Percentiles rank a stretch among this genome's conserved stretches.
phyloP scores from a whole-genome alignment of 2,329 filamentous ascomycete species.

The Neonectria sp. region DNA sequence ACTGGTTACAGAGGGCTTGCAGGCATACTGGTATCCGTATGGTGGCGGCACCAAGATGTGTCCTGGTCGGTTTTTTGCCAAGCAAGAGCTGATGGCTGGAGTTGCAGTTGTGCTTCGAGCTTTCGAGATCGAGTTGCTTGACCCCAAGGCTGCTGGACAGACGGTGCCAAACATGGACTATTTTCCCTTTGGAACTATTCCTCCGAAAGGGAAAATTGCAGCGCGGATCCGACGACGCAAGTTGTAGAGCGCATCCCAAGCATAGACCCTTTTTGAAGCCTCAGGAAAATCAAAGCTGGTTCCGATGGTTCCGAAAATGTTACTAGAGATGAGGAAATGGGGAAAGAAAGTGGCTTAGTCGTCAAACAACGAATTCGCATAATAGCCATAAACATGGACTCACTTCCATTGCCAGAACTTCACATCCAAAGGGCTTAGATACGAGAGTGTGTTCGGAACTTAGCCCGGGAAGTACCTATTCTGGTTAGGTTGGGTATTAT shows the following conservation, averaged over 20 bases:
- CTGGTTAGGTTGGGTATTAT: too few relatives aligned
- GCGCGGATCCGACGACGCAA: constrained; percentile 34
- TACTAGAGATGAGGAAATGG: not conserved
- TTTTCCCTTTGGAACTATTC: constrained; percentile 44
- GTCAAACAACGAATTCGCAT: too few relatives aligned
- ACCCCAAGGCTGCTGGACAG: constrained; percentile 23
- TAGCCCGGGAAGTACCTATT: too few relatives aligned
- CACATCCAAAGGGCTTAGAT: too few relatives aligned
- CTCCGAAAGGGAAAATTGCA: constrained; percentile 33
- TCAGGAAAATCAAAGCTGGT: not conserved
- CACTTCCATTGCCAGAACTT: too few relatives aligned
- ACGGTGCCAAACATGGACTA: constrained; percentile 40
- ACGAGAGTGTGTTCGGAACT: too few relatives aligned
- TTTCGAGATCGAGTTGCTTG: constrained; percentile 51
- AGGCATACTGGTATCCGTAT: constrained; percentile 53
- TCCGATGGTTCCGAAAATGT: not conserved
- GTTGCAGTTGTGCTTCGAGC: constrained; percentile 50
- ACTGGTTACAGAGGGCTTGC: constrained; percentile 38
- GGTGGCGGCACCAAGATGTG: constrained; percentile 54
- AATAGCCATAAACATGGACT: too few relatives aligned
- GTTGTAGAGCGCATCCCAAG: not conserved
- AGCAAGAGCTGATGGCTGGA: constrained; percentile 51
- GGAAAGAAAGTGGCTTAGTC: too few relatives aligned
- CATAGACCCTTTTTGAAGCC: too few relatives aligned
- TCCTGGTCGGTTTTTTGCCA: constrained; percentile 55